Base-by-base conservation (phyloP, 768 basidiomycete genomes). In the Amanita rimosa region DNA sequence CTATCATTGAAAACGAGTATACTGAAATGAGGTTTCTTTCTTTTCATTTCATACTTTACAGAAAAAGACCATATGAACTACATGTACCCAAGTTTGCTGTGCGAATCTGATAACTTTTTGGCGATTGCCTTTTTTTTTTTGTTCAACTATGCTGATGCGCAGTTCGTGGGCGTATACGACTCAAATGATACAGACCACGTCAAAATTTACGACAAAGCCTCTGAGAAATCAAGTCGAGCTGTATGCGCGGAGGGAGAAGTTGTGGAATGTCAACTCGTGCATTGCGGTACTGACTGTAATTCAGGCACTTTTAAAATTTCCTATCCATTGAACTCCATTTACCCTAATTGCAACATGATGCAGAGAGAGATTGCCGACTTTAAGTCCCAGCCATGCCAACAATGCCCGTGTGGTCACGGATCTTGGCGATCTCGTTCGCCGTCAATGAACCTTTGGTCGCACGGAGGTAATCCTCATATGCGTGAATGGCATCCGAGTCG, bases 371-470 rank as follows among this genome's bases (percentile, higher is more conserved):
- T 19, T 10, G 19, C 21, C 13, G 13, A 44, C 33, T 35, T n/a
- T 37, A 89, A 46, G 76, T 81, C 10, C 91, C 91, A 17, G 81
- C 86, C 91, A 94, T 93, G 24, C 92, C 93, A 36, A 80, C 73
- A 21, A 95, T 75, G 4, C 92, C 92, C 14, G 92, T 85, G 17
- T 73, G 71, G 62, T 97, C 95, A 42, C 95, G 76, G 57, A 97
- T 92, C 70, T 78, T 87, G 11, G 95, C 95, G 49, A 96, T 89
- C 61, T 97, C 89, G 52, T 73, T 81, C 0, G 90, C 81, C 14
- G 79, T 86, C 57, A 99, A 72, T 22, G 74, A 75, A 6, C 79
- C 83, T 61, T 94, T 94, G 62, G 80, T 82, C 0, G 83, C 85
- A 16, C 79, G 69, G 55, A 98, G 74, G 67, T 91, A 95, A 48